Evolutionary conservation across 2,329 filamentous ascomycete species (phyloP).

Genomic region (Orbilia ellipsospora): DNA sequence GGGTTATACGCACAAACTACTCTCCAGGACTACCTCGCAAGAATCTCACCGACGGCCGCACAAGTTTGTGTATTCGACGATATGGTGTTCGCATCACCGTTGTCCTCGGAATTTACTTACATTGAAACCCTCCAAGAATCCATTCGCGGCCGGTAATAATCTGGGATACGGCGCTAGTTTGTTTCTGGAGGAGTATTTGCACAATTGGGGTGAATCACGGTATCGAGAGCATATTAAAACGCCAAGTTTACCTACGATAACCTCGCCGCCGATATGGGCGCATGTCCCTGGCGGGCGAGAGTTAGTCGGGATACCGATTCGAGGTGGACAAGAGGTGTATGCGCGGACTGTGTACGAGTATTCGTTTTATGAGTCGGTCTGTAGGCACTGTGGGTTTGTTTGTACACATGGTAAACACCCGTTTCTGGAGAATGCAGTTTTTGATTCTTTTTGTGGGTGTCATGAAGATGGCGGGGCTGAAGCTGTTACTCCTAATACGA

Average conservation of each 20-base stretch:
- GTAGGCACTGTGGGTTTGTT: slow-evolving; percentile 20
- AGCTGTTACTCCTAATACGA: no score
- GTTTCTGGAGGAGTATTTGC: slow-evolving; percentile 38
- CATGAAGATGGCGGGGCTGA: no score
- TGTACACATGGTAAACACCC: background rate
- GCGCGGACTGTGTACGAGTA: slow-evolving; percentile 30
- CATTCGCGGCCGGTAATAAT: background rate
- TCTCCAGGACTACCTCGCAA: slow-evolving; percentile 1
- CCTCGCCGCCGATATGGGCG: slow-evolving; percentile 9
- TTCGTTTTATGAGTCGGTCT: slow-evolving; percentile 28
- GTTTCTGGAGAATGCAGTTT: slow-evolving; percentile 2
- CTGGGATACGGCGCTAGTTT: slow-evolving; percentile 9
- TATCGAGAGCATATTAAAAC: slow-evolving; percentile 14
- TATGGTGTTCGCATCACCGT: slow-evolving; percentile 42
- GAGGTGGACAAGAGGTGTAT: slow-evolving; percentile 23
- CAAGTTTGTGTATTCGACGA: slow-evolving; percentile 30
- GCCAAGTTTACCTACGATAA: background rate
- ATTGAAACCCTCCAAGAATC: background rate
- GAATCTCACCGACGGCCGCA: background rate
- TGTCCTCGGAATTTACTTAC: slow-evolving; percentile 23
- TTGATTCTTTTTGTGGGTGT: slow-evolving; percentile 22
- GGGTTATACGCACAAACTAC: slow-evolving; percentile 6
- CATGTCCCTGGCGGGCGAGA: slow-evolving; percentile 9
- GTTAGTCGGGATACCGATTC: slow-evolving; percentile 15
- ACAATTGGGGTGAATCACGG: slow-evolving; percentile 14